Evolutionary conservation across 1,284 basidiomycete genomes (phyloP).

Genomic region (Cutaneotrichosporon spelunceum): DNA sequence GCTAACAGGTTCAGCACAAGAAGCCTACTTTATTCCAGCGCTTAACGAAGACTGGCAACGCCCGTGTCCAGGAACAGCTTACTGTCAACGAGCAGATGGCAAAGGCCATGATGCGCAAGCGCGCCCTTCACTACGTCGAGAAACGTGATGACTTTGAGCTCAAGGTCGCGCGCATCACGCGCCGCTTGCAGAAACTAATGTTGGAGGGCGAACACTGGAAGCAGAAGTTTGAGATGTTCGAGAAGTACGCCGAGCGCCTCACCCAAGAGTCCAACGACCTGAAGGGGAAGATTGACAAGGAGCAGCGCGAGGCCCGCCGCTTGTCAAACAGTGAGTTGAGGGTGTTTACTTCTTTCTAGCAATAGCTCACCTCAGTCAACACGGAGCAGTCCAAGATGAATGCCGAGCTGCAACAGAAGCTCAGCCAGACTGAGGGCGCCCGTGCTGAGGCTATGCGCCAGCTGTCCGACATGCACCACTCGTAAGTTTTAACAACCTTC

Average conservation of each 20-base stretch:
- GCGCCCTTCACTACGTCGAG: slow-evolving; percentile 72
- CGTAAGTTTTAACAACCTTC: slow-evolving; percentile 22
- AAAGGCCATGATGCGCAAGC: slow-evolving; percentile 70
- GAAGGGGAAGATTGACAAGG: slow-evolving; percentile 51
- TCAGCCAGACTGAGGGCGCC: slow-evolving; percentile 45
- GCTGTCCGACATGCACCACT: slow-evolving; percentile 50
- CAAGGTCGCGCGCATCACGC: slow-evolving; percentile 56
- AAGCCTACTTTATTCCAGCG: slow-evolving; percentile 84
- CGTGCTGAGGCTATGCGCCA: slow-evolving; percentile 49
- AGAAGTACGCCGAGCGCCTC: slow-evolving; percentile 53
- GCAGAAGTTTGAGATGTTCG: slow-evolving; percentile 53
- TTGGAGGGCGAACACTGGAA: slow-evolving; percentile 55
- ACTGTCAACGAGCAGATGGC: slow-evolving; percentile 75
- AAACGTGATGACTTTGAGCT: slow-evolving; percentile 86
- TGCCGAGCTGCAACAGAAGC: slow-evolving; percentile 39
- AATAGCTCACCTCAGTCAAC: slow-evolving; percentile 26
- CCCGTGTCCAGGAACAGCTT: slow-evolving; percentile 69
- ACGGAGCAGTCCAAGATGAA: slow-evolving; percentile 40
- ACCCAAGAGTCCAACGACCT: slow-evolving; percentile 52
- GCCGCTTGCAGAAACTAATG: slow-evolving; percentile 52
- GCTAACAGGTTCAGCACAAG: slow-evolving; percentile 61
- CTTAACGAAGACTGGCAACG: slow-evolving; percentile 64
- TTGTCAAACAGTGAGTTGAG: slow-evolving; percentile 38
- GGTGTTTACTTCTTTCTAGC: background rate
- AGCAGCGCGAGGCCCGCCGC: slow-evolving; percentile 50